Base-by-base conservation (phyloP, 805 yeast genomes). In the Spathaspora sp. region DNA sequence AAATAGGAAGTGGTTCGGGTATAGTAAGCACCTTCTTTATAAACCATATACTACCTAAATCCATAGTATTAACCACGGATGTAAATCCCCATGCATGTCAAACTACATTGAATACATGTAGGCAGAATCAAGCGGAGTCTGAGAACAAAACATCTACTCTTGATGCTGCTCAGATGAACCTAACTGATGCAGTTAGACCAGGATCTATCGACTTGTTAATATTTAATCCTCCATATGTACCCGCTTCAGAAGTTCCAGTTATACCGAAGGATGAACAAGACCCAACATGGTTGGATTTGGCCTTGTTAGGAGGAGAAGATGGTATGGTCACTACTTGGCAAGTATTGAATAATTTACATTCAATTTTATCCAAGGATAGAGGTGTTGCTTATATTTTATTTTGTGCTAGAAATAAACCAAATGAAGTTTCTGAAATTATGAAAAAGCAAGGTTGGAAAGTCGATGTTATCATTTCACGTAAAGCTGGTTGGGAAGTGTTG, bases 201-300 rank as follows among this genome's bases (percentile, higher is more conserved):
- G 58, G 75, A 1, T 48, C 69, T 4, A 76, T 91, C 1, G 98
- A 94, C 60, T 52, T 93, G 0, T 70, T 94, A 19, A 75, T 94
- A 0, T 94, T 94, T 69, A 94, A 94, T 62, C 99, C 99, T 0
- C 99, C 99, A 0, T 94, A 94, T 63, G 99, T 94, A 1, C 99
- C 99, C 0, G 89, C 93, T 1, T 91, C 84, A 52, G 62, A 61
- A 0, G 87, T 89, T 0, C 97, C 98, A 0, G 61, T 56, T 0
- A 57, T 79, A 1, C 94, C 94, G 0, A 53, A 52, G 0, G 44
- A 60, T 2, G 52, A 47, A 7, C 79, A 76, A 9, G 83, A 80
- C 17, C 75, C 77, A 29, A 72, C 74, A 14, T 91, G 97, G 97
- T 73, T 94, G 0, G 97, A 93, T 63, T 68, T 93, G 51, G 99